These are phyloP conservation scores for Przewalskia tangutica DNA, from an alignment of 257 asterid species.

Conservation along the genomic window DNA sequence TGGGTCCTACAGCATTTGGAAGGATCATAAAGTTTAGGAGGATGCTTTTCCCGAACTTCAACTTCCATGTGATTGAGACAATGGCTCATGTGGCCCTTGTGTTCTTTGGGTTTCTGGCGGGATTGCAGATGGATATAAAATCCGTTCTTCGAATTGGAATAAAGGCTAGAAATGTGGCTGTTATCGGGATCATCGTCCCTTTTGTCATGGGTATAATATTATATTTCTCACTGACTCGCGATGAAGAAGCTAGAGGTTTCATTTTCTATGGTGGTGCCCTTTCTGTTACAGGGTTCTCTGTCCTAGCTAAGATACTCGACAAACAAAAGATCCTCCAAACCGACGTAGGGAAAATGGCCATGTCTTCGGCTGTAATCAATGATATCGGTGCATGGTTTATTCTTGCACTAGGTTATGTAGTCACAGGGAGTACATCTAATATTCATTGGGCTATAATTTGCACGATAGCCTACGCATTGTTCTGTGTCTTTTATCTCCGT, in stretches of 20 bases:
- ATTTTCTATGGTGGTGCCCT: slow-evolving; percentile 76
- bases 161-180: slow-evolving; percentile 47
- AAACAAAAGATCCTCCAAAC: slow-evolving; percentile 56
- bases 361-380: slow-evolving; percentile 39
- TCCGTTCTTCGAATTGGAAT: slow-evolving; percentile 41
- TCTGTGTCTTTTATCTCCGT: slow-evolving; percentile 42
- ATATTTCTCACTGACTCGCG: slow-evolving; percentile 19
- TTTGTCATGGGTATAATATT: slow-evolving; percentile 35
- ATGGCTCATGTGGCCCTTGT: slow-evolving; percentile 72
- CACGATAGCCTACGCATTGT: slow-evolving; percentile 23
- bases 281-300: slow-evolving; percentile 52
- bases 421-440: slow-evolving; percentile 15
- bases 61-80: slow-evolving; percentile 60
- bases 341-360: slow-evolving; percentile 60
- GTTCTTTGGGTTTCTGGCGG: slow-evolving; percentile 63
- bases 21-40: slow-evolving; percentile 20
- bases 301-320: slow-evolving; percentile 48
- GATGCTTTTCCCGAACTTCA: slow-evolving; percentile 49
- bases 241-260: slow-evolving; percentile 23
- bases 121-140: slow-evolving; percentile 57
- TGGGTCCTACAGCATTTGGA: slow-evolving; percentile 75
- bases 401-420: slow-evolving; percentile 36
- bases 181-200: slow-evolving; percentile 49
- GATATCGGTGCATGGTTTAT: slow-evolving; percentile 63
- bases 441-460: slow-evolving; percentile 40